Percentiles rank a stretch among this genome's conserved stretches.
phyloP scores from a whole-genome alignment of 345 rosid species.

The Barbarea vulgaris region DNA sequence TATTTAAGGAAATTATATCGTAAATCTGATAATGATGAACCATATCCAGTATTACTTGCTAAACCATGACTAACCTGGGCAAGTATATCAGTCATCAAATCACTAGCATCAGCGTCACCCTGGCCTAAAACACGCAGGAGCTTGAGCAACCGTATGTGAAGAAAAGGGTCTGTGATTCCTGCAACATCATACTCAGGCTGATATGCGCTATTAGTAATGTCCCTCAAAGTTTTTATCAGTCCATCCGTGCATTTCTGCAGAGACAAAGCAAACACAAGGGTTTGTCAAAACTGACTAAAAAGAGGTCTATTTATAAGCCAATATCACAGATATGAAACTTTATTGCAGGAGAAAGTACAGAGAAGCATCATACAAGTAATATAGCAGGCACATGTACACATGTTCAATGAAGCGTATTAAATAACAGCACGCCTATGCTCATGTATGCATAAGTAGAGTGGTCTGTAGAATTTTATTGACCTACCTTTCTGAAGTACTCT shows the following conservation, averaged over 20 bases:
- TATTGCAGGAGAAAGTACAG: neutral
- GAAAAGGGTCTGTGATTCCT: constrained; percentile 97
- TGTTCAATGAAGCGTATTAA: neutral
- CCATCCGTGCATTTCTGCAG: constrained; percentile 89
- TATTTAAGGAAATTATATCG: neutral
- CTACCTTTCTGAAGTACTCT: constrained; percentile 87
- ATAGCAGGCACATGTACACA: constrained; percentile 19
- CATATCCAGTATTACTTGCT: constrained; percentile 12
- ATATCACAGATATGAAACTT: constrained; percentile 3
- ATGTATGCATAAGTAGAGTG: constrained; percentile 1
- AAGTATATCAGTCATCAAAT: constrained; percentile 95
- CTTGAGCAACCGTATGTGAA: constrained; percentile 93
- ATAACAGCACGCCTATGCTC: neutral
- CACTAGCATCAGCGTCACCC: constrained; percentile 96
- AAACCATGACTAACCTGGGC: constrained; percentile 72
- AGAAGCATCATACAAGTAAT: constrained; percentile 18
- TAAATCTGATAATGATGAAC: constrained; percentile 2
- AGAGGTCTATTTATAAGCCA: neutral
- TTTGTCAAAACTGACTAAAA: constrained; percentile 2
- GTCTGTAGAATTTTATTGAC: neutral
- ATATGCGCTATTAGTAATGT: constrained; percentile 89
- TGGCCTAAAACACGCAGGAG: constrained; percentile 88
- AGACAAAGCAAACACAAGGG: constrained; percentile 14
- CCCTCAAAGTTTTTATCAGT: constrained; percentile 83
- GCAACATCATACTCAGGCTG: constrained; percentile 98